Evolutionary conservation across 768 basidiomycete species (phyloP).

Genomic region (Leccinum sublutescens): DNA sequence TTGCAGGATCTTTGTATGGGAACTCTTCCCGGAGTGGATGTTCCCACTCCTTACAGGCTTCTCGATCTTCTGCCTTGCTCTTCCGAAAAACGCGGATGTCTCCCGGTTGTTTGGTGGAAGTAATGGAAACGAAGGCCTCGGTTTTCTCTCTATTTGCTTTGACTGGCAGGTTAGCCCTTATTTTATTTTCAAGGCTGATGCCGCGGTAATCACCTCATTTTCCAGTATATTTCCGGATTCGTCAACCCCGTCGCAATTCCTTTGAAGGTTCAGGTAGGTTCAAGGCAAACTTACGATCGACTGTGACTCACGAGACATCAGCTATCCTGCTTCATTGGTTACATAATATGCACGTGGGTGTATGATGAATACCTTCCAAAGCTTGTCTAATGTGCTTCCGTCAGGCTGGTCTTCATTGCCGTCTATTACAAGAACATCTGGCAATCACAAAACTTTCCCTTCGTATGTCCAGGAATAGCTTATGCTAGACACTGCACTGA

Average conservation of each 20-base stretch:
- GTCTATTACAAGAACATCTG: constrained; percentile 51
- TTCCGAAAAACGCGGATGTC: constrained; percentile 47
- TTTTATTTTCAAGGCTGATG: constrained; percentile 9
- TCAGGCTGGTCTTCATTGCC: constrained; percentile 32
- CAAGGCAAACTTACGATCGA: not conserved
- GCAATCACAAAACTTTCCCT: constrained; percentile 59
- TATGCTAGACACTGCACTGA: not conserved
- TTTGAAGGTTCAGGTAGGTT: constrained; percentile 44
- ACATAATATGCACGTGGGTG: constrained; percentile 49
- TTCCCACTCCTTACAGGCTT: constrained; percentile 65
- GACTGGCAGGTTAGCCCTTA: constrained; percentile 53
- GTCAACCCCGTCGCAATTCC: constrained; percentile 53
- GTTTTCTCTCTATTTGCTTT: constrained; percentile 54
- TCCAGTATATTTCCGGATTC: constrained; percentile 24
- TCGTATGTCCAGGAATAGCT: constrained; percentile 38
- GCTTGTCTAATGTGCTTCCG: constrained; percentile 5
- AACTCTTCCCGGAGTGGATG: constrained; percentile 30
- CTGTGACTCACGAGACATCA: constrained; percentile 3
- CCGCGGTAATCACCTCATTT: not conserved
- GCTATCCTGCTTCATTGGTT: constrained; percentile 49
- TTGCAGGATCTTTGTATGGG: constrained; percentile 35
- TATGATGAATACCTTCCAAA: not conserved
- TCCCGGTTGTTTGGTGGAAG: constrained; percentile 61
- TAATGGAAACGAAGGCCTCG: constrained; percentile 62
- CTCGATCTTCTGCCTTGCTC: constrained; percentile 59